These are phyloP conservation scores for Onygenales sp. DNA, from an alignment of 2,329 filamentous ascomycete species.

Conservation along the genomic window DNA sequence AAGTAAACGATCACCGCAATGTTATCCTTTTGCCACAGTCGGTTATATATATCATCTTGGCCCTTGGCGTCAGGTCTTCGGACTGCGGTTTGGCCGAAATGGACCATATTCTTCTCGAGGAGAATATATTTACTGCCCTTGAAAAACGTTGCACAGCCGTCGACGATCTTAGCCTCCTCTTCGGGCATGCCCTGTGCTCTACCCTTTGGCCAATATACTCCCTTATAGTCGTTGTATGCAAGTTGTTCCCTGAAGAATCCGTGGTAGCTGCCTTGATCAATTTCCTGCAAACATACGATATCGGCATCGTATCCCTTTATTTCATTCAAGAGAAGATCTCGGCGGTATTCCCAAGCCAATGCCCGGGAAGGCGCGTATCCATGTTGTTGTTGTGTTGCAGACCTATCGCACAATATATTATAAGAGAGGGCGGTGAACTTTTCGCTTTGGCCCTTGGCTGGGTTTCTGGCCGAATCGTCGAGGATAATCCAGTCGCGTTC, in stretches of 20 bases:
- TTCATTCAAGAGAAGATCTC: conserved; percentile 73
- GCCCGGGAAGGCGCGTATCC: conserved; percentile 81
- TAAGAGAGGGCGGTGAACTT: conserved; percentile 81
- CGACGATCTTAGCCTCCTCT: conserved; percentile 78
- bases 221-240: conserved; percentile 82
- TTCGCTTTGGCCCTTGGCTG: conserved; percentile 46
- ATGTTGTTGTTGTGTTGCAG: conserved; percentile 74
- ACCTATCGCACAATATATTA: conserved; percentile 93
- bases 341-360: conserved; percentile 78
- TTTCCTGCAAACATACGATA: conserved; percentile 86
- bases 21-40: conserved; percentile 96
- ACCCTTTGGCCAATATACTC: conserved; percentile 84
- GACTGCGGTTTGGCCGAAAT: conserved; percentile 86
- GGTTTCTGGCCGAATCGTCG: conserved; percentile 37
- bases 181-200: conserved; percentile 87
- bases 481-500: conserved; percentile 73
- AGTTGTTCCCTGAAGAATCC: conserved; percentile 83
- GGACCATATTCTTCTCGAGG: conserved; percentile 87
- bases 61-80: conserved; percentile 95
- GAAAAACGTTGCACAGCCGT: conserved; percentile 95
- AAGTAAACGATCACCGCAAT: conserved; percentile 88
- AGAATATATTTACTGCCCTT: conserved; percentile 90
- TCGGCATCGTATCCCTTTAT: conserved; percentile 72
- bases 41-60: conserved; percentile 95
- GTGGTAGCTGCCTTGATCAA: conserved; percentile 84